phyloP scores from a whole-genome alignment of 768 basidiomycete species.

The Multifurca ochricompacta region DNA sequence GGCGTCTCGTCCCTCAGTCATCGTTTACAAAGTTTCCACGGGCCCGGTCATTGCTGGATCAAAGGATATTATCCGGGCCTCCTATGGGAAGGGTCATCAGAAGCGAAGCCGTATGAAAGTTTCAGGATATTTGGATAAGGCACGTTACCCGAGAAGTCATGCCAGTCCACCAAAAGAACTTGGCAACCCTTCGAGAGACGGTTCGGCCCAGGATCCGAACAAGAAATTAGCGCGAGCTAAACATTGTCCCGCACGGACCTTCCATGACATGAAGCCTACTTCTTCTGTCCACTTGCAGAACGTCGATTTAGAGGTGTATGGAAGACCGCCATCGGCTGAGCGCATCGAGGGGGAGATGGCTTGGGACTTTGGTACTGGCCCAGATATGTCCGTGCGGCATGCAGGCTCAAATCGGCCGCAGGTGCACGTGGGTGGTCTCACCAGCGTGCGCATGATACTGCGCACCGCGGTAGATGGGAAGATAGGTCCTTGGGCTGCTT shows the following conservation, averaged over 20 bases:
- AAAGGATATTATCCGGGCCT: slow-evolving; percentile 12
- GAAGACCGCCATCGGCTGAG: not conserved
- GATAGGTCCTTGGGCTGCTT: not conserved
- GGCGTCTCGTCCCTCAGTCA: slow-evolving; percentile 4
- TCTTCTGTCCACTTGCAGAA: not conserved
- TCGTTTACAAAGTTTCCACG: slow-evolving; percentile 12
- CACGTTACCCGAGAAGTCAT: not conserved
- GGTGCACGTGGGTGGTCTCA: slow-evolving; percentile 14
- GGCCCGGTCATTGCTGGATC: slow-evolving; percentile 6
- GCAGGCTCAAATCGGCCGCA: not conserved
- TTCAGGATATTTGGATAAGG: not conserved
- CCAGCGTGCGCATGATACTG: slow-evolving; percentile 15
- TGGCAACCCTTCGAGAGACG: not conserved
- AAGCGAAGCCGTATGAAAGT: not conserved
- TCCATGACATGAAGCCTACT: not conserved
- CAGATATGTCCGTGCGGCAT: not conserved
- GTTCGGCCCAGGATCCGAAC: not conserved
- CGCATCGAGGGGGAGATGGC: slow-evolving; percentile 17
- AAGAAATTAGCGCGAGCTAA: not conserved
- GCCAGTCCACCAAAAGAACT: not conserved
- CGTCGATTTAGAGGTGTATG: not conserved
- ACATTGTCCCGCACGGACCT: not conserved
- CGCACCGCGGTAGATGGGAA: slow-evolving; percentile 5
- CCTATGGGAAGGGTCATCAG: slow-evolving; percentile 8
- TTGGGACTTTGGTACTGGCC: slow-evolving; percentile 12